Evolutionary conservation across 257 asterid species (phyloP).

Genomic region (Craterostigma plantagineum): DNA sequence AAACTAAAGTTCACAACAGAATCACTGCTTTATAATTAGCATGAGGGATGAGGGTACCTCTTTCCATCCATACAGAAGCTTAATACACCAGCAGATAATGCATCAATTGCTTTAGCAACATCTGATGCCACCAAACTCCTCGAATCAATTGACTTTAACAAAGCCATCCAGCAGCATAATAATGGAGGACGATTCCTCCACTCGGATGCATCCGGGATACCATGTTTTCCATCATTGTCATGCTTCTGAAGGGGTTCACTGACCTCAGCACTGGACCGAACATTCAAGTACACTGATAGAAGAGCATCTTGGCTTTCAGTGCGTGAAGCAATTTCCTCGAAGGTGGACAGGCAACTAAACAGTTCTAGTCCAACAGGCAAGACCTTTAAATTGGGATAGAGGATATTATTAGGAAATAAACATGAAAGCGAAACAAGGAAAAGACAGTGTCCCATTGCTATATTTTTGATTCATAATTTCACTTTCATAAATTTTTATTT

Average conservation of each 20-base stretch:
- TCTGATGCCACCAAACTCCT: constrained; percentile 33
- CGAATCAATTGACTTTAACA: constrained; percentile 32
- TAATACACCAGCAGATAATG: constrained; percentile 47
- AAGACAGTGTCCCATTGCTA: background rate
- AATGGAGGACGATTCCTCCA: constrained; percentile 69
- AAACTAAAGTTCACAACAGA: background rate
- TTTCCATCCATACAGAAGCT: constrained; percentile 50
- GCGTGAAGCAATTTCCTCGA: constrained; percentile 51
- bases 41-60: constrained; percentile 25
- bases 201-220: constrained; percentile 20
- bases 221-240: constrained; percentile 23
- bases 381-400: constrained; percentile 23
- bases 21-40: background rate
- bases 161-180: constrained; percentile 53
- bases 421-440: background rate
- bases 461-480: background rate
- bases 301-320: constrained; percentile 48
- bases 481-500: constrained; percentile 3
- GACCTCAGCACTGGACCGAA: constrained; percentile 28
- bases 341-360: constrained; percentile 41
- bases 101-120: constrained; percentile 37
- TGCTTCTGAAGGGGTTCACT: constrained; percentile 21
- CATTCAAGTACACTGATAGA: constrained; percentile 24
- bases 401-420: constrained; percentile 1
- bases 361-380: constrained; percentile 71